phyloP scores from a whole-genome alignment of 805 yeast species.

The Candida chauliodis region DNA sequence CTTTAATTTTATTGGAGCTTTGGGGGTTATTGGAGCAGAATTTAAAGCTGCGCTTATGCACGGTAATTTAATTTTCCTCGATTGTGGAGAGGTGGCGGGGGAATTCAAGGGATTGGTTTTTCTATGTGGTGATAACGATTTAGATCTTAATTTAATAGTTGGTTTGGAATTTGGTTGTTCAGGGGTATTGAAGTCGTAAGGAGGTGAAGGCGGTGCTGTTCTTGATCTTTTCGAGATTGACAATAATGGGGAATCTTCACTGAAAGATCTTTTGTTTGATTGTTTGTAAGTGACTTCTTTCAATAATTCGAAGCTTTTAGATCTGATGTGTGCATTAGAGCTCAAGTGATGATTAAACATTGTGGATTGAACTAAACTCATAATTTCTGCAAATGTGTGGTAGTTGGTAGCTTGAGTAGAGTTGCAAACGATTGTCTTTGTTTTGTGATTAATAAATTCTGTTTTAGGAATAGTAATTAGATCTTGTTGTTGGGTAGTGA shows the following conservation, averaged over 20 bases:
- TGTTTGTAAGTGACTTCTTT: slow-evolving; percentile 4
- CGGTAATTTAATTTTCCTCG: slow-evolving; percentile 22
- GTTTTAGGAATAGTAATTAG: slow-evolving; percentile 14
- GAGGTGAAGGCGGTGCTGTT: slow-evolving; percentile 43
- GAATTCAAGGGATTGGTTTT: slow-evolving; percentile 18
- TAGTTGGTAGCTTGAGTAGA: not conserved
- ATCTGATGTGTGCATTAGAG: slow-evolving; percentile 27
- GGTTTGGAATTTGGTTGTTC: not conserved
- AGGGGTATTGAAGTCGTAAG: slow-evolving; percentile 1
- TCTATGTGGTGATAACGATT: slow-evolving; percentile 26
- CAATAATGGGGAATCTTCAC: slow-evolving; percentile 7
- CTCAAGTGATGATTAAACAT: slow-evolving; percentile 31
- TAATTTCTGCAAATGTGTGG: slow-evolving; percentile 8
- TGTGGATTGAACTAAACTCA: slow-evolving; percentile 30
- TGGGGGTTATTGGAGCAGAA: slow-evolving; percentile 17
- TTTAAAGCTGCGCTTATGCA: slow-evolving; percentile 32
- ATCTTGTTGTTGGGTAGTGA: slow-evolving; percentile 24
- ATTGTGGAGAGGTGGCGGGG: slow-evolving; percentile 15
- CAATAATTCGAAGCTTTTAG: slow-evolving; percentile 33
- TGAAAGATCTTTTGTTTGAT: slow-evolving; percentile 11
- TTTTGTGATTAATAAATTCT: not conserved
- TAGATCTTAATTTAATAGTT: slow-evolving; percentile 15
- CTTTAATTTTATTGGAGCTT: slow-evolving; percentile 21
- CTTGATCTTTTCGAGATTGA: slow-evolving; percentile 33
- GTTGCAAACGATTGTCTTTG: not conserved